Evolutionary conservation across 1,284 basidiomycete species (phyloP).

Genomic region (Sporisorium reilianum): DNA sequence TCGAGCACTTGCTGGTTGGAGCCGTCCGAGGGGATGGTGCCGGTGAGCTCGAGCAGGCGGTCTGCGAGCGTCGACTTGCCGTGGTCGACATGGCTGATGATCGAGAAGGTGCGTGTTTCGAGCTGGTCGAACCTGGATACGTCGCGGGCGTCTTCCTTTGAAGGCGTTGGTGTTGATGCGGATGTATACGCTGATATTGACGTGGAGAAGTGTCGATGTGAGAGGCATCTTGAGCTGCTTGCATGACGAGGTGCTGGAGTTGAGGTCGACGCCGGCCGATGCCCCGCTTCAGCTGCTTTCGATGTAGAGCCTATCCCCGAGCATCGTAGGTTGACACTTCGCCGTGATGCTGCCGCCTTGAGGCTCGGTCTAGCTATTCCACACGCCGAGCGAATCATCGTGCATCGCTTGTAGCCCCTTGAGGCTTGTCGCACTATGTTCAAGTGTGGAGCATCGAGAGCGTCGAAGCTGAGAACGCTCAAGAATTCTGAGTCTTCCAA

Average conservation of each 20-base stretch:
- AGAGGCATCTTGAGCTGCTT: not conserved
- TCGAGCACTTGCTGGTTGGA: conserved; percentile 67
- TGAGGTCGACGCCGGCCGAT: not conserved
- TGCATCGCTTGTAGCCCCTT: not conserved
- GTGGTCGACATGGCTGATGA: conserved; percentile 69
- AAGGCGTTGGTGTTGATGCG: not conserved
- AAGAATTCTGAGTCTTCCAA: conserved; percentile 18
- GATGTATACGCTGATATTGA: not conserved
- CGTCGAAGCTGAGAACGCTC: too few relatives aligned
- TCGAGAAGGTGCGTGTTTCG: conserved; percentile 64
- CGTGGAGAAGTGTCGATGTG: conserved; percentile 11
- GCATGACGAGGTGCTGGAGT: not conserved
- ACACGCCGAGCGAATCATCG: conserved; percentile 45
- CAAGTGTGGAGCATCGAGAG: too few relatives aligned
- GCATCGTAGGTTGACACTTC: not conserved
- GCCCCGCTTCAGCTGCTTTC: not conserved
- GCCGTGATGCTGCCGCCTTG: not conserved
- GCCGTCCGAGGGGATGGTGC: conserved; percentile 63
- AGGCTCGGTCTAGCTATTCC: conserved; percentile 5
- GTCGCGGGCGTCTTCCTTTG: conserved; percentile 14
- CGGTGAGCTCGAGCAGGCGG: conserved; percentile 66
- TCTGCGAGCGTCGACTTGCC: conserved; percentile 69
- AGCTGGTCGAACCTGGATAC: conserved; percentile 48
- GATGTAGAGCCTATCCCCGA: not conserved
- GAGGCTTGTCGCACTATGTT: not conserved